Percentiles rank a stretch among this genome's conserved stretches.
Conservation (phyloP, 2,329 filamentous ascomycete species). For the Geoglossum cookeanum region DNA sequence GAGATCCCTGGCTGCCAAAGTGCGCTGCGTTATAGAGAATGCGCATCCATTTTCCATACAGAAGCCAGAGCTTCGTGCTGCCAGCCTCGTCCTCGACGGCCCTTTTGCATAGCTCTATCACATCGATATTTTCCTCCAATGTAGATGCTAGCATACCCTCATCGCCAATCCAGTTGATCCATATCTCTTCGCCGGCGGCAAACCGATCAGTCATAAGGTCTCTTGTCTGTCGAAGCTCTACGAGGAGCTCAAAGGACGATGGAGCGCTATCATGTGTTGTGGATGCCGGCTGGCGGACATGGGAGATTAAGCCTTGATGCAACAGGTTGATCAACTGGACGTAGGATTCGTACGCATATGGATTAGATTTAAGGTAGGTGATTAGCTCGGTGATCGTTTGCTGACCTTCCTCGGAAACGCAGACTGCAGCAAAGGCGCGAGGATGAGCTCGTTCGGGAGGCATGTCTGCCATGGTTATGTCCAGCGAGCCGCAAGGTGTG, state of each 20-base stretch:
- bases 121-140: conserved; percentile 46
- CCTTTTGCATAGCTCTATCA: conserved; percentile 53
- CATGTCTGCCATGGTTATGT: conserved; percentile 28
- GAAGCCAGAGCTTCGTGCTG: conserved; percentile 55
- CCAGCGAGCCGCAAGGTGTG: conserved; percentile 14
- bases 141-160: conserved; percentile 40
- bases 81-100: conserved; percentile 53
- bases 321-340: conserved; percentile 28
- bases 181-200: conserved; percentile 57
- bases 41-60: conserved; percentile 64
- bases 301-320: conserved; percentile 27
- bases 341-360: conserved; percentile 30
- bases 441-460: conserved; percentile 22
- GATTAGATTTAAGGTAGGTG: conserved; percentile 25
- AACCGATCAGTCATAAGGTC: conserved; percentile 42
- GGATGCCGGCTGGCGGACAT: conserved; percentile 16
- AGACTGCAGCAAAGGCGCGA: conserved; percentile 23
- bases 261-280: conserved; percentile 15
- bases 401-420: conserved; percentile 24
- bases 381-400: conserved; percentile 26
- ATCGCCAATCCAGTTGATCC: conserved; percentile 61
- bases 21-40: conserved; percentile 47
- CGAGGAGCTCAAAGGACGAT: conserved; percentile 24
- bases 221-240: conserved; percentile 29
- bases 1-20: conserved; percentile 34